These are phyloP conservation scores for Penicillium herquei DNA, from an alignment of 495 filamentous ascomycete species.

Conservation along the genomic window DNA sequence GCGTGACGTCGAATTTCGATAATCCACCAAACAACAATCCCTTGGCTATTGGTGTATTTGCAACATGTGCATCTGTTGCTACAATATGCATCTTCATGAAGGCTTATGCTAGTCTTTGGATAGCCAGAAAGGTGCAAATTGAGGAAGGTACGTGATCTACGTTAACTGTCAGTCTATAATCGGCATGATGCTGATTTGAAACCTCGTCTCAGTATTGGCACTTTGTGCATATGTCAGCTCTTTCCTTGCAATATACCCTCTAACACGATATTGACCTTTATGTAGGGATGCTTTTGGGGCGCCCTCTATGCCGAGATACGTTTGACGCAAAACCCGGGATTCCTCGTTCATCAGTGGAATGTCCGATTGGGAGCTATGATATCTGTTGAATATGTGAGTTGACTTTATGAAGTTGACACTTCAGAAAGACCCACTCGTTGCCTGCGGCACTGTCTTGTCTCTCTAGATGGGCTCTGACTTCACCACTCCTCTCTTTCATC, in stretches of 20 bases:
- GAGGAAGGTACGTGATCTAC: conserved; percentile 19
- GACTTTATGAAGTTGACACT: conserved; percentile 9
- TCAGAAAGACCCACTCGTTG: too few species aligned
- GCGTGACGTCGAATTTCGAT: conserved; percentile 25
- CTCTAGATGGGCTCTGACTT: too few species aligned
- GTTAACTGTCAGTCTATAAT: neutral
- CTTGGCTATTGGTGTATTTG: conserved; percentile 22
- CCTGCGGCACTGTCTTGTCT: too few species aligned
- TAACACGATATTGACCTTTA: neutral
- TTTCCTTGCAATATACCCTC: neutral
- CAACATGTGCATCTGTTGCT: conserved; percentile 16
- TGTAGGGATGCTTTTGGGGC: conserved; percentile 24
- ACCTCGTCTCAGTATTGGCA: conserved; percentile 8
- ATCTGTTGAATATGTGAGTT: neutral
- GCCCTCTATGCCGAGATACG: conserved; percentile 19
- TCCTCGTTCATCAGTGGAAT: conserved; percentile 25
- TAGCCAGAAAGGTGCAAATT: conserved; percentile 12
- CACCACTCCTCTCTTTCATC: too few species aligned
- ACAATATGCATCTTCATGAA: conserved; percentile 18
- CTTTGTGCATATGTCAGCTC: conserved; percentile 13
- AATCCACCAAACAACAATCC: conserved; percentile 30
- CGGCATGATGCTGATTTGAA: neutral
- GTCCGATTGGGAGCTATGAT: conserved; percentile 18
- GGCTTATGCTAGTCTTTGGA: conserved; percentile 12
- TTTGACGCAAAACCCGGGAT: conserved; percentile 20